These are phyloP conservation scores for Ilex aquifolium DNA, from an alignment of 257 asterid species.

Conservation along the genomic window DNA sequence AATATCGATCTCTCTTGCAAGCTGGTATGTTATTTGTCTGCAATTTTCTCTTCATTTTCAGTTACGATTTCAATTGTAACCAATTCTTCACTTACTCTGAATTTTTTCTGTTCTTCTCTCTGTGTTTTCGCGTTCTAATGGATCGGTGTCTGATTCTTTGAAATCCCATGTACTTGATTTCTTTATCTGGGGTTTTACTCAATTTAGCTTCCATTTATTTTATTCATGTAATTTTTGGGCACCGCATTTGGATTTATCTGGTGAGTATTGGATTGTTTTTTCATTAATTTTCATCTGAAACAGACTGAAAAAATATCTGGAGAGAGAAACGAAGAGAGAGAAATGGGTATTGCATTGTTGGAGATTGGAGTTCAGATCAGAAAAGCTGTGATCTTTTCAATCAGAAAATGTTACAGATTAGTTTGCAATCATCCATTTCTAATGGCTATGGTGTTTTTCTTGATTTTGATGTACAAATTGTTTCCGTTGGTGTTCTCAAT, in stretches of 20 bases:
- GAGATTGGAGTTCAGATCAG: slow-evolving; percentile 54
- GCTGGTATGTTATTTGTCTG: not conserved
- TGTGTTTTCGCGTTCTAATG: not conserved
- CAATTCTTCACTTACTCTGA: not conserved
- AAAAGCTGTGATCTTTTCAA: slow-evolving; percentile 41
- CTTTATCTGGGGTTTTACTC: slow-evolving; percentile 29
- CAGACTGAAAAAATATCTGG: slow-evolving; percentile 34
- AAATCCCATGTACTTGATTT: not conserved
- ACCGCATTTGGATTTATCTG: slow-evolving; percentile 29
- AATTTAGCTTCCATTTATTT: slow-evolving; percentile 5
- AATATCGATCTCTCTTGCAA: not conserved
- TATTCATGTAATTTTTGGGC: slow-evolving; percentile 10
- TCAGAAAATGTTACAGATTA: slow-evolving; percentile 44
- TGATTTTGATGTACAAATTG: slow-evolving; percentile 56
- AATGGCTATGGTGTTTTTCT: slow-evolving; percentile 59
- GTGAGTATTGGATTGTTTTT: slow-evolving; percentile 27
- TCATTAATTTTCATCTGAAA: slow-evolving; percentile 18
- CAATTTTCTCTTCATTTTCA: not conserved
- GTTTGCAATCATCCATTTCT: slow-evolving; percentile 71
- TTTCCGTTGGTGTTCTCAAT: slow-evolving; percentile 70
- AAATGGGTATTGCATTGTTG: slow-evolving; percentile 44
- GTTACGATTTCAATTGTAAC: not conserved
- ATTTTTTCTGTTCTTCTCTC: not conserved
- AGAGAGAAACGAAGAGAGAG: slow-evolving; percentile 17
- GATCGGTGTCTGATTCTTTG: not conserved